A percentile compares a stretch with the other conserved stretches of the same genome.
These are phyloP conservation scores for Mariannaea elegans DNA, from an alignment of 2,329 filamentous ascomycete genomes.

Conservation along the genomic window DNA sequence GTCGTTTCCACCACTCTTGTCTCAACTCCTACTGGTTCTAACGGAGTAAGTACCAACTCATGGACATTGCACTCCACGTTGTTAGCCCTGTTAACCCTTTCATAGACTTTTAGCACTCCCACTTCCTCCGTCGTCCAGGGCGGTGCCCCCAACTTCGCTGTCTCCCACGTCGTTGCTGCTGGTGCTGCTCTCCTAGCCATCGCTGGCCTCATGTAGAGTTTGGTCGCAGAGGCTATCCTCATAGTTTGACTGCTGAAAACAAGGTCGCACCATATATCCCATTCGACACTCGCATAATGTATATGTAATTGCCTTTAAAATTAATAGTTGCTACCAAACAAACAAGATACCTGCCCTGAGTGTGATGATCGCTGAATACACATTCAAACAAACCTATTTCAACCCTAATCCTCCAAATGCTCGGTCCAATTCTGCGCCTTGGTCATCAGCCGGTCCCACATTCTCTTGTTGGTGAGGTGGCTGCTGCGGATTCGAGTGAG, in stretches of 20 bases:
- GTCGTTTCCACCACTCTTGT: neutral
- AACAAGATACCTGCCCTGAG: constrained; percentile 12
- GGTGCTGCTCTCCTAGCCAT: constrained; percentile 26
- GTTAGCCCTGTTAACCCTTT: neutral
- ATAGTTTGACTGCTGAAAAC: neutral
- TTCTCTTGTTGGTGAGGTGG: constrained; percentile 25
- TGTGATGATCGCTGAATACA: constrained; percentile 23
- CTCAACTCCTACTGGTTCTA: constrained; percentile 12
- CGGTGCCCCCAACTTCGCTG: constrained; percentile 19
- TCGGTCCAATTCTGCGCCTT: constrained; percentile 65
- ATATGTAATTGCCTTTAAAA: constrained; percentile 17
- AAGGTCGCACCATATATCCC: neutral
- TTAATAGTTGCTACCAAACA: constrained; percentile 4
- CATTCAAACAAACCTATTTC: constrained; percentile 30
- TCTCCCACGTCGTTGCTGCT: constrained; percentile 19
- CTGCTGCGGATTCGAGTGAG: constrained; percentile 11
- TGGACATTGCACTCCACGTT: no score
- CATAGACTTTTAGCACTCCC: constrained; percentile 19
- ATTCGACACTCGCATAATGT: constrained; percentile 15
- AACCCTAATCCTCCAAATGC: constrained; percentile 62
- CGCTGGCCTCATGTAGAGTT: constrained; percentile 22
- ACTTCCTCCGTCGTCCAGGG: constrained; percentile 16
- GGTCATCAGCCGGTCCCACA: constrained; percentile 51
- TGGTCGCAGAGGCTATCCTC: neutral
- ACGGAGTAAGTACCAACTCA: constrained; percentile 17